phyloP scores from a whole-genome alignment of 1,284 basidiomycete species.

The Boletus nobilissimus region DNA sequence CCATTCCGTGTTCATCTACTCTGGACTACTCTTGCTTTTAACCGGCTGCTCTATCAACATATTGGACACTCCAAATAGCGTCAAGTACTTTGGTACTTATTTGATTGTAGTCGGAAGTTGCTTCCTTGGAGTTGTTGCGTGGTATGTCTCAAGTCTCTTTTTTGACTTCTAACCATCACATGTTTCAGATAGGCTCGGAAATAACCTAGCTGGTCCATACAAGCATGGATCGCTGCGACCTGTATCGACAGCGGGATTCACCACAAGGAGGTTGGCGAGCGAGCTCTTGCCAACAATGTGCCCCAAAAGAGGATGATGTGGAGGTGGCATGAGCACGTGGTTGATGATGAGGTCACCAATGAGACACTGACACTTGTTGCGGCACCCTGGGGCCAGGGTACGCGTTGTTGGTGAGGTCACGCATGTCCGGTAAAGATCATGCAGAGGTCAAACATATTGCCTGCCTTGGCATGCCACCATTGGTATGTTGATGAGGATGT shows the following conservation, averaged over 20 bases:
- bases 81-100: slow-evolving; percentile 77
- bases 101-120: slow-evolving; percentile 66
- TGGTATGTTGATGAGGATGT: slow-evolving; percentile 32
- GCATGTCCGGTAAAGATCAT: slow-evolving; percentile 36
- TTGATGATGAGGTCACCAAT: slow-evolving; percentile 39
- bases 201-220: slow-evolving; percentile 60
- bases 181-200: slow-evolving; percentile 51
- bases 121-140: slow-evolving; percentile 72
- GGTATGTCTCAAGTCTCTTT: slow-evolving; percentile 52
- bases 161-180: not conserved
- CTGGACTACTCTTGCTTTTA: slow-evolving; percentile 61
- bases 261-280: slow-evolving; percentile 44
- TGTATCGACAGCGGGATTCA: slow-evolving; percentile 59
- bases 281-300: slow-evolving; percentile 46
- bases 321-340: slow-evolving; percentile 39
- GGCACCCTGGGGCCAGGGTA: slow-evolving; percentile 35
- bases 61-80: slow-evolving; percentile 50
- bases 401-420: slow-evolving; percentile 31
- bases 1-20: slow-evolving; percentile 69
- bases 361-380: slow-evolving; percentile 37
- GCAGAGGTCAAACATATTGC: slow-evolving; percentile 22
- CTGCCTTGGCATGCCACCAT: slow-evolving; percentile 38
- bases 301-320: slow-evolving; percentile 44
- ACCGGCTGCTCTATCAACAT: slow-evolving; percentile 77
- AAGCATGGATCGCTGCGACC: slow-evolving; percentile 60